phyloP scores from a whole-genome alignment of 2,329 filamentous ascomycete genomes.

The Colletotrichum sp. region DNA sequence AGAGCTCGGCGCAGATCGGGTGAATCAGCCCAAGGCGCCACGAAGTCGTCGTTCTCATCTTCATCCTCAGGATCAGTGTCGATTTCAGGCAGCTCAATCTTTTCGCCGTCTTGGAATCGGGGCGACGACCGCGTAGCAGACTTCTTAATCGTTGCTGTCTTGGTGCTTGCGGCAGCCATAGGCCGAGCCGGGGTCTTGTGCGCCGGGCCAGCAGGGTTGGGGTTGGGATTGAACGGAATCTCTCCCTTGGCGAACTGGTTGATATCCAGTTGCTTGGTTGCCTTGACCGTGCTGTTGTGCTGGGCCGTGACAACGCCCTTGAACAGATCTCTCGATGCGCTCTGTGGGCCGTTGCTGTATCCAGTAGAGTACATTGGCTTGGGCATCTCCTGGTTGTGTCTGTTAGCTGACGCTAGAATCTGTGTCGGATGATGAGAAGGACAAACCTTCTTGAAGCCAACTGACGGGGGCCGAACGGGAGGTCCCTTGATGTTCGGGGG shows the following conservation, averaged over 20 bases:
- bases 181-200: constrained; percentile 75
- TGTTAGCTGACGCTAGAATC: not conserved
- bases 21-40: constrained; percentile 87
- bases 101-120: constrained; percentile 86
- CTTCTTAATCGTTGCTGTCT: constrained; percentile 61
- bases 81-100: constrained; percentile 92
- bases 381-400: constrained; percentile 56
- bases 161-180: constrained; percentile 46
- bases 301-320: constrained; percentile 71
- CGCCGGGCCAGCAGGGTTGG: constrained; percentile 57
- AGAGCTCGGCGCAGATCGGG: constrained; percentile 80
- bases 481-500: constrained; percentile 75
- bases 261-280: constrained; percentile 78
- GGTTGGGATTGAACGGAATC: constrained; percentile 83
- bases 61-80: constrained; percentile 93
- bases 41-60: constrained; percentile 68
- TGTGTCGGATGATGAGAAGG: not conserved
- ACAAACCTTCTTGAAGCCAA: constrained; percentile 70
- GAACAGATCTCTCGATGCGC: constrained; percentile 62
- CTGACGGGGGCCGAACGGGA: constrained; percentile 79
- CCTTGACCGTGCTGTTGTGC: constrained; percentile 67
- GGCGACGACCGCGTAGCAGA: constrained; percentile 74
- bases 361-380: constrained; percentile 67
- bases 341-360: constrained; percentile 64
- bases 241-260: constrained; percentile 86